Percentiles rank a stretch among this genome's conserved stretches.
These are phyloP conservation scores for Phialophora verrucosa DNA, from an alignment of 2,329 filamentous ascomycete species.

Conservation along the genomic window DNA sequence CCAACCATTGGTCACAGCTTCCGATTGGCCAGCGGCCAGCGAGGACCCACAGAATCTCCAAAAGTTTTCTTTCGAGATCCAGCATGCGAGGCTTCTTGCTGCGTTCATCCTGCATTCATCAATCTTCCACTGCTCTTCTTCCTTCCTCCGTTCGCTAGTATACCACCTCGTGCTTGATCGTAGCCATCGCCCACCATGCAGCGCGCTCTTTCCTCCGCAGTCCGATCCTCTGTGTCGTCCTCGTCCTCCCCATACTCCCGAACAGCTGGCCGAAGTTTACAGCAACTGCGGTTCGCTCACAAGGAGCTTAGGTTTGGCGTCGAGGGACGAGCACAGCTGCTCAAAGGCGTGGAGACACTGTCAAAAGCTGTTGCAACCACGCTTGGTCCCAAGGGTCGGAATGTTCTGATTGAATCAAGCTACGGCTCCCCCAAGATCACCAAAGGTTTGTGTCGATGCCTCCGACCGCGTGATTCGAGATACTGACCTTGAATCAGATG, in stretches of 20 bases:
- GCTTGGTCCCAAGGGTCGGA: slow-evolving; percentile 95
- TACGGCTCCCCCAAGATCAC: slow-evolving; percentile 99
- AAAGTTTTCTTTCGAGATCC: slow-evolving; percentile 35
- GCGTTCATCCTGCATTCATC: slow-evolving; percentile 41
- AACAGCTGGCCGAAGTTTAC: slow-evolving; percentile 69
- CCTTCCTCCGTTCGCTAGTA: slow-evolving; percentile 28
- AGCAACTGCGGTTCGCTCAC: slow-evolving; percentile 86
- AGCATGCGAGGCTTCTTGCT: slow-evolving; percentile 41
- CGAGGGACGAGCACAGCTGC: slow-evolving; percentile 84
- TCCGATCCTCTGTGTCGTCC: slow-evolving; percentile 79
- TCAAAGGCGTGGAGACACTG: slow-evolving; percentile 94
- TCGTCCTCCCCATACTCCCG: slow-evolving; percentile 60
- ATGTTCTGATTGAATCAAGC: slow-evolving; percentile 97
- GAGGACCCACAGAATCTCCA: slow-evolving; percentile 29
- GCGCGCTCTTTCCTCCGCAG: slow-evolving; percentile 83
- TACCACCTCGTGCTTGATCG: slow-evolving; percentile 40
- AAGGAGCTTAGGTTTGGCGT: slow-evolving; percentile 99
- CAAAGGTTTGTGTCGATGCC: slow-evolving; percentile 72
- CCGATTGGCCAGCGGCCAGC: background rate
- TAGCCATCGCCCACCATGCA: slow-evolving; percentile 72
- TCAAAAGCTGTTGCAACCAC: slow-evolving; percentile 96
- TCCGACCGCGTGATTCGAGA: background rate
- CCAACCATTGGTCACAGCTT: background rate
- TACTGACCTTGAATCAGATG: slow-evolving; percentile 61
- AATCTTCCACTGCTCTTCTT: slow-evolving; percentile 40